Evolutionary conservation across 495 filamentous ascomycete species (phyloP).

Genomic region (Lepraria neglecta): DNA sequence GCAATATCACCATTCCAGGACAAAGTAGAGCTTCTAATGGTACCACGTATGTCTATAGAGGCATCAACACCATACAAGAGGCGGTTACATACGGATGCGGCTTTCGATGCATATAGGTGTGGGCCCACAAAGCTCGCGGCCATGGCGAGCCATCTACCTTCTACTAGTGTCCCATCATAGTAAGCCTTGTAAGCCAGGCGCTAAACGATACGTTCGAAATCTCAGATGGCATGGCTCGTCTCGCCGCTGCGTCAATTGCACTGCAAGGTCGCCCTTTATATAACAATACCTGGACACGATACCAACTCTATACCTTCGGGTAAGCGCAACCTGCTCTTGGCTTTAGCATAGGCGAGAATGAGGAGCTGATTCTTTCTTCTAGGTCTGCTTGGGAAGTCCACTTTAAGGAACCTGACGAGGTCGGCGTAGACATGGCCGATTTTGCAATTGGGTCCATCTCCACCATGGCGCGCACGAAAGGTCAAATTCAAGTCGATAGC

Average conservation of each 20-base stretch:
- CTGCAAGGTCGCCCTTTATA: slow-evolving; percentile 15
- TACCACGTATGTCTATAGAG: slow-evolving; percentile 23
- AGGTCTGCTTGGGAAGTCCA: slow-evolving; percentile 16
- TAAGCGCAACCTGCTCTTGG: background rate
- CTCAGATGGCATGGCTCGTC: slow-evolving; percentile 16
- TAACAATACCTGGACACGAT: slow-evolving; percentile 11
- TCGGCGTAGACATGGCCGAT: slow-evolving; percentile 22
- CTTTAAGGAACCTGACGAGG: background rate
- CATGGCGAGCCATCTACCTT: slow-evolving; percentile 6
- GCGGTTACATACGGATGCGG: slow-evolving; percentile 8
- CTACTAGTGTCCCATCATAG: slow-evolving; percentile 21
- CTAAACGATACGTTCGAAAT: slow-evolving; percentile 9
- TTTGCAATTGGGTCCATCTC: slow-evolving; percentile 25
- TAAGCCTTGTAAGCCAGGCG: slow-evolving; percentile 9
- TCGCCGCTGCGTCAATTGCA: slow-evolving; percentile 24
- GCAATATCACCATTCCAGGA: slow-evolving; percentile 18
- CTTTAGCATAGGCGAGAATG: background rate
- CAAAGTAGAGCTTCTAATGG: background rate
- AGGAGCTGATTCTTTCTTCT: background rate
- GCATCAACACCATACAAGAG: background rate
- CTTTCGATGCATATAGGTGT: slow-evolving; percentile 21
- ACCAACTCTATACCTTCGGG: slow-evolving; percentile 16
- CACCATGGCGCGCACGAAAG: slow-evolving; percentile 19
- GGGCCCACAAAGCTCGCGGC: slow-evolving; percentile 9
- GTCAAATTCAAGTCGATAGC: background rate